phyloP scores from a whole-genome alignment of 148 eudicot genomes.

The Camellia granthamiana region DNA sequence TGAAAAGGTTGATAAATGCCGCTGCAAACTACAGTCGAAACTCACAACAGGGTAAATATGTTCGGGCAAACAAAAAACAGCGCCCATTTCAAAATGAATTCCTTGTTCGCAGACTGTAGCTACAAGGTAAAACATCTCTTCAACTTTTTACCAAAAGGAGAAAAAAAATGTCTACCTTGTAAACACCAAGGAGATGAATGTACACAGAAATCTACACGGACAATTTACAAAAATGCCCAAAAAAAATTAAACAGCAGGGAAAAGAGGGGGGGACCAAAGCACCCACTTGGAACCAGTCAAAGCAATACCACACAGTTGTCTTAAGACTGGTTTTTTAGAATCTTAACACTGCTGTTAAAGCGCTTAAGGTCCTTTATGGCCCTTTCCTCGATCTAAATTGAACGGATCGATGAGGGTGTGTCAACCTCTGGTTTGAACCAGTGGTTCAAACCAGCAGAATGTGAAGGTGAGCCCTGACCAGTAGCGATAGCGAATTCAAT shows the following conservation, averaged over 20 bases:
- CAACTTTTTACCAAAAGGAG: no score
- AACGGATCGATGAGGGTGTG: slow-evolving; percentile 76
- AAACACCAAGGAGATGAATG: background rate
- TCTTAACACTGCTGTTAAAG: slow-evolving; percentile 79
- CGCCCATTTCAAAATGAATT: background rate
- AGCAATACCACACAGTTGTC: background rate
- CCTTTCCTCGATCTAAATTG: slow-evolving; percentile 91
- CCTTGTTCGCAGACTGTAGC: background rate
- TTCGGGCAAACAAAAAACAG: background rate
- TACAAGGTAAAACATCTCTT: background rate
- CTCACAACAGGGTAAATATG: background rate
- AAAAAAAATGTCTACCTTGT: background rate
- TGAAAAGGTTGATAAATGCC: no score
- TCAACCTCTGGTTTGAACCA: slow-evolving; percentile 93
- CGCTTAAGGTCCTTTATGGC: slow-evolving; percentile 94
- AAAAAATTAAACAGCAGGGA: background rate
- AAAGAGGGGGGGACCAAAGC: background rate
- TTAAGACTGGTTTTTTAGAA: slow-evolving; percentile 58
- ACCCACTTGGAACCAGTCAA: background rate
- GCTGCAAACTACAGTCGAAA: no score
- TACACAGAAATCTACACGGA: slow-evolving; percentile 12
- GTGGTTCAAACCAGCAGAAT: slow-evolving; percentile 51
- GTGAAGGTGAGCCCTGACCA: slow-evolving; percentile 83
- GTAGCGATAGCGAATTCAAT: slow-evolving; percentile 68
- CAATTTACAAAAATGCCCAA: background rate